These are phyloP conservation scores for Boeremia lycopersici DNA, from an alignment of 2,329 filamentous ascomycete genomes.

Conservation along the genomic window DNA sequence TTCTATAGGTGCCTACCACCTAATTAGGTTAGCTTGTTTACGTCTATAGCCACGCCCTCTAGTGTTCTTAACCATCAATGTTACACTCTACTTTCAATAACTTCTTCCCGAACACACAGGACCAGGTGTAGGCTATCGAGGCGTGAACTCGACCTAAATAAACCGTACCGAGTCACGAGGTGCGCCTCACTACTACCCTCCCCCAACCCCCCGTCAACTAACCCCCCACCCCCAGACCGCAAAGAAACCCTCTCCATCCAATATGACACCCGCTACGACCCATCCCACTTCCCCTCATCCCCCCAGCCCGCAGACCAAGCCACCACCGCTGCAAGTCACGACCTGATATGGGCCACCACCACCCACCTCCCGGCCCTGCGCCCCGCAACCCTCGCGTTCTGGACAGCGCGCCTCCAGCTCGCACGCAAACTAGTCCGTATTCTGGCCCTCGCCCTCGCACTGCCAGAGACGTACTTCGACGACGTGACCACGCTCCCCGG, in stretches of 20 bases:
- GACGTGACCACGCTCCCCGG: slow-evolving; percentile 60
- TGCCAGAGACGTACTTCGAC: slow-evolving; percentile 63
- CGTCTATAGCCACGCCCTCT: no score
- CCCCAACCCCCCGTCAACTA: not conserved
- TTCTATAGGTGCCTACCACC: no score
- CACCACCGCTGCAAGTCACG: not conserved
- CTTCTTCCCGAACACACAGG: not conserved
- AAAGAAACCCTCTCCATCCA: slow-evolving; percentile 7
- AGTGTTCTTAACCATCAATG: no score
- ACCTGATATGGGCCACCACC: slow-evolving; percentile 1
- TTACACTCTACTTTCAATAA: no score
- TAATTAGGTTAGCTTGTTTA: no score
- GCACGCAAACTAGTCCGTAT: slow-evolving; percentile 58
- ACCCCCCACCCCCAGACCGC: not conserved
- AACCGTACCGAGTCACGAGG: slow-evolving; percentile 3
- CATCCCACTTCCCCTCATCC: not conserved
- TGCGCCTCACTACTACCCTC: not conserved
- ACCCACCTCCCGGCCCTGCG: slow-evolving; percentile 54
- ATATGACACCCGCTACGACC: slow-evolving; percentile 5
- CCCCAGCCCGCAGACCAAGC: not conserved
- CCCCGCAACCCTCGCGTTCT: slow-evolving; percentile 55
- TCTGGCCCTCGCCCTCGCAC: slow-evolving; percentile 61
- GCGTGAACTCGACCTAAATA: not conserved
- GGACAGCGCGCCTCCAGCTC: slow-evolving; percentile 56
- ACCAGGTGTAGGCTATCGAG: not conserved